phyloP scores from a whole-genome alignment of 768 basidiomycete species.

The Punctularia strigosozonata region DNA sequence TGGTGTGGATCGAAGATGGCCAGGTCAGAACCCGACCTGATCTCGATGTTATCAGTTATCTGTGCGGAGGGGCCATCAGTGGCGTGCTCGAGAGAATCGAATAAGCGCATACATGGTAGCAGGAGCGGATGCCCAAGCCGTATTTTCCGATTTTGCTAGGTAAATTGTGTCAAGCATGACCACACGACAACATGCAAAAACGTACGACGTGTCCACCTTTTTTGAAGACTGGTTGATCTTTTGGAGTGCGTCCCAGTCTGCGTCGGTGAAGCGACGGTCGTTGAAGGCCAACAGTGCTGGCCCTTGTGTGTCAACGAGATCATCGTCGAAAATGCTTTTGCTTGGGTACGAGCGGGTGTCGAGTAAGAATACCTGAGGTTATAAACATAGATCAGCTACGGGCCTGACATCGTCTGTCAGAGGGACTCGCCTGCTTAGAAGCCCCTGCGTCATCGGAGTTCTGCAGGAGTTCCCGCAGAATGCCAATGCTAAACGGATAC shows the following conservation, averaged over 20 bases:
- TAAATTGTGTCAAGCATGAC: conserved; percentile 2
- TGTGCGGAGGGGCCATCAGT: conserved; percentile 12
- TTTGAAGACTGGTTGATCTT: conserved; percentile 35
- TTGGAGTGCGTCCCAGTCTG: conserved; percentile 33
- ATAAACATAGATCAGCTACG: neutral
- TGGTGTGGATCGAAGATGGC: conserved; percentile 33
- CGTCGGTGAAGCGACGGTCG: conserved; percentile 25
- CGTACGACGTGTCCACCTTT: conserved; percentile 29
- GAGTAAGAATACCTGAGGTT: conserved; percentile 29
- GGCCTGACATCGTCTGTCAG: neutral
- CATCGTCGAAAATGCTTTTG: conserved; percentile 14
- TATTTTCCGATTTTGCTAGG: conserved; percentile 40
- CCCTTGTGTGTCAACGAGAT: conserved; percentile 23
- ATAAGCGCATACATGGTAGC: conserved; percentile 31
- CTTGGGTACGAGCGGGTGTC: conserved; percentile 23
- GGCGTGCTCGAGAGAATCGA: neutral
- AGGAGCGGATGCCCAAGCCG: conserved; percentile 37
- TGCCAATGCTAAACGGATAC: conserved; percentile 33
- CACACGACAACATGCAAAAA: conserved; percentile 2
- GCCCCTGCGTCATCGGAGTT: conserved; percentile 43
- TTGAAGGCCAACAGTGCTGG: conserved; percentile 38
- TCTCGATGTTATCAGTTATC: conserved; percentile 39
- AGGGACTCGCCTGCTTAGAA: conserved; percentile 23
- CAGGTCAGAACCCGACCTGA: conserved; percentile 28
- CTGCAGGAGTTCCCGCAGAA: conserved; percentile 33